phyloP scores from a whole-genome alignment of 108 stramenopile genomes.

The Skeletonema tropicum region DNA sequence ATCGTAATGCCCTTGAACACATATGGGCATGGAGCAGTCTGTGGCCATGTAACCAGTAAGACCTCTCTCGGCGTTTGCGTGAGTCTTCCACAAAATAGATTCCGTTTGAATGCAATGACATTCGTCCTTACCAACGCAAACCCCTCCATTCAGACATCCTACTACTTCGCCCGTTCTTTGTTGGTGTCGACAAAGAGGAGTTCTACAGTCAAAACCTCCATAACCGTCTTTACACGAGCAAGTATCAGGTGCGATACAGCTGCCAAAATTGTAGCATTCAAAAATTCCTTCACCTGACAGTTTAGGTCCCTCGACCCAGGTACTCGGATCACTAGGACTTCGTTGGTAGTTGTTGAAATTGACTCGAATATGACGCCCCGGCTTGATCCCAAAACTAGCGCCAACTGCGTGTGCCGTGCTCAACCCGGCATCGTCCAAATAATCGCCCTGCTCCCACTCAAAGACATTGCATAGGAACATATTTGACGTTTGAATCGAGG shows the following conservation, averaged over 20 bases:
- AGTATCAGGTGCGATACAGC: constrained; percentile 77
- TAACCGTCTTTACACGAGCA: constrained; percentile 85
- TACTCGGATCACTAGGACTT: constrained; percentile 33
- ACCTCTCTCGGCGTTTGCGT: constrained; percentile 59
- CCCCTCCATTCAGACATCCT: constrained; percentile 75
- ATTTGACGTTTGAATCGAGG: constrained; percentile 39
- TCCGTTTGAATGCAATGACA: constrained; percentile 64
- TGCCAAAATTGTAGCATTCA: constrained; percentile 64
- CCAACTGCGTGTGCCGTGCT: constrained; percentile 30
- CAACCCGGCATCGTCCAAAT: constrained; percentile 67
- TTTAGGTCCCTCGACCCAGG: constrained; percentile 50
- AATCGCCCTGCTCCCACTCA: constrained; percentile 84
- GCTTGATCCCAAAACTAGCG: constrained; percentile 36
- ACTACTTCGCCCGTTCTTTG: constrained; percentile 52
- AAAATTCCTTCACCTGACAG: constrained; percentile 82
- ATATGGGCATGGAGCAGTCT: constrained; percentile 87
- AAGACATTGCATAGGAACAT: constrained; percentile 68
- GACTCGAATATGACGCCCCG: constrained; percentile 66
- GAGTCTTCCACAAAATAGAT: constrained; percentile 59
- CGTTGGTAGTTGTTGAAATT: constrained; percentile 76
- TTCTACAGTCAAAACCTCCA: constrained; percentile 76
- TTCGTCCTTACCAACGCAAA: constrained; percentile 70
- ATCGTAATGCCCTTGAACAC: constrained; percentile 81
- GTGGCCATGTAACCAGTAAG: constrained; percentile 81
- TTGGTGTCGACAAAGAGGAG: constrained; percentile 79